Evolutionary conservation across 148 eudicot genomes (phyloP), one percentile per base, ranked within the genome.

Genomic region (Vaccinium macrocarpon): DNA sequence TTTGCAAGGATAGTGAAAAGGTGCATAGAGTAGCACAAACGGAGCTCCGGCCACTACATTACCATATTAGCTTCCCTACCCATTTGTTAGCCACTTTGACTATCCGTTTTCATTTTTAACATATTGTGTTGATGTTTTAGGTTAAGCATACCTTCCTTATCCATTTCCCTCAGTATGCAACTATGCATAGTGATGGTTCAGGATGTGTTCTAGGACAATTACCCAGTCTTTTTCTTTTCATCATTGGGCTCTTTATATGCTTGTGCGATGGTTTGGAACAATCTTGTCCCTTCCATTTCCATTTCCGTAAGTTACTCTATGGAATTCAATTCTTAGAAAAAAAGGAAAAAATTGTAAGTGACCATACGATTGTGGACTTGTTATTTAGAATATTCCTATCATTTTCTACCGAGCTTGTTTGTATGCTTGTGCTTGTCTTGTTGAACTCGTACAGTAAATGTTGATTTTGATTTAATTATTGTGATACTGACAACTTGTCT

Each of bases 251-350:
- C 6, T 27, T 68, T 68, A 8, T 68, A 25, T 27, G 73, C 73
- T 15, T 68, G 73, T 68, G 73, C 3, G 18, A 13, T 25, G 32
- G 4, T 16, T 16, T 57, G 11, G 25, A 42, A 35, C 29, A 61
- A 38, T 80, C 46, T 42, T 50, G 9, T 70, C 77, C 59, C 77
- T 82, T 48, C 76, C 57, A 49, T 23, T 76, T 49, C 50, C 73
- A 66, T 66, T 66, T 66, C 73, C 35, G 0, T 18, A 52, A 11
- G 2, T 6, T 38, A 42, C 46, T 42, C 6, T 5, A 42, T 42
- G 46, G 46, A 42, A 42, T 42, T 42, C 46, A 42, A 42, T 42
- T 42, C 46, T 42, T 6, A 42, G 46, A 5, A 42, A 42, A 5
- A 42, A 42, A 42, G 46, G 6, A 42, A 42, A 42, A 42, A 42